A percentile compares a stretch with the other conserved stretches of the same genome.
These are phyloP conservation scores for Bimuria novae-zelandiae DNA, from an alignment of 2,329 filamentous ascomycete species.

Conservation along the genomic window DNA sequence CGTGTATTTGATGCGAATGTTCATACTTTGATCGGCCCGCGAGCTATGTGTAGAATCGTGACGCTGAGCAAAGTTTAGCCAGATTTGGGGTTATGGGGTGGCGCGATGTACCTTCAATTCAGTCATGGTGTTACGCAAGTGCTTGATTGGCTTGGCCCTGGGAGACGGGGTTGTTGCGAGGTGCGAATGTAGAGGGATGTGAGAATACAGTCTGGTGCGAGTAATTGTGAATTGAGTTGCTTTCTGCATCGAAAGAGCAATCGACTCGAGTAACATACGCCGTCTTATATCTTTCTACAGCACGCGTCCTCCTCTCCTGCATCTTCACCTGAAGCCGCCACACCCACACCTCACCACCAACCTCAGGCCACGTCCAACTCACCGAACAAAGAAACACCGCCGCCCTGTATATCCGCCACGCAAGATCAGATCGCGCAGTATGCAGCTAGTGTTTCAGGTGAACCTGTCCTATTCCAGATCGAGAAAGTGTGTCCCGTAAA, in stretches of 20 bases:
- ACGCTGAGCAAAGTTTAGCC: neutral
- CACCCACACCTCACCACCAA: neutral
- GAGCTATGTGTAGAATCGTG: neutral
- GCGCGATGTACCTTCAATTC: neutral
- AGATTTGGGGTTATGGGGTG: neutral
- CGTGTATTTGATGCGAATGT: neutral
- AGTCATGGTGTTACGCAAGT: too few species aligned
- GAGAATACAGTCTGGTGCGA: neutral
- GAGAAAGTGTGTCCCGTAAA: neutral
- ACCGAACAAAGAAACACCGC: neutral
- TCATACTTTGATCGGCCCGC: neutral
- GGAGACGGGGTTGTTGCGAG: too few species aligned
- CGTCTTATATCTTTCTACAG: neutral
- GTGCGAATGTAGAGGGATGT: neutral
- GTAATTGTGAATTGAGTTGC: too few species aligned
- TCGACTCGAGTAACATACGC: neutral
- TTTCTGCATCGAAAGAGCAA: too few species aligned
- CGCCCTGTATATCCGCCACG: slow-evolving; percentile 1
- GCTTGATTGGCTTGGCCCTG: too few species aligned
- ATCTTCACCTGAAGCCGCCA: slow-evolving; percentile 11
- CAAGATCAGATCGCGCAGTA: neutral
- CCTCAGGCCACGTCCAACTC: neutral
- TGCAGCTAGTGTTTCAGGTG: slow-evolving; percentile 14
- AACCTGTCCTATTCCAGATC: too few species aligned
- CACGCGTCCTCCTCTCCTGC: neutral